Evolutionary conservation across 2,329 filamentous ascomycete species (phyloP).

Genomic region (Gaeumannomyces sp.): DNA sequence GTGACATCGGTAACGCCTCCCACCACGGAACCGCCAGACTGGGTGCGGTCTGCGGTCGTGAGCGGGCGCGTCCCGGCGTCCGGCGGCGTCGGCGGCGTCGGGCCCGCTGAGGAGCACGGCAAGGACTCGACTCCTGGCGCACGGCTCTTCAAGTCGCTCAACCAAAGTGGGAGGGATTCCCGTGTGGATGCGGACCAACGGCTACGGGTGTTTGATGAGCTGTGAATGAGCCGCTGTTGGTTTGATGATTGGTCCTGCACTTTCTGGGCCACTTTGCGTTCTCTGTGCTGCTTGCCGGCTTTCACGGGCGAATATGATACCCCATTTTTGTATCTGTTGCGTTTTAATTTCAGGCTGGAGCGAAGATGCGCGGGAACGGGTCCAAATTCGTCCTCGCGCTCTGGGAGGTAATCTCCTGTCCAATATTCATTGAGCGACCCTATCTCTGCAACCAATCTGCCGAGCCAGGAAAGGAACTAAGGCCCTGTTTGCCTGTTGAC

Average conservation of each 20-base stretch:
- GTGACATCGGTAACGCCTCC: background rate
- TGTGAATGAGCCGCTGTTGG: slow-evolving; percentile 25
- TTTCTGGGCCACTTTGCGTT: background rate
- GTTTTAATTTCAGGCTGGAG: background rate
- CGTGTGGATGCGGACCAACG: slow-evolving; percentile 27
- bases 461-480: too few species aligned
- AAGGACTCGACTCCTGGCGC: background rate
- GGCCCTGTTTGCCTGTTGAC: background rate
- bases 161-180: slow-evolving; percentile 9
- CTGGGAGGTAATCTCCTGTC: background rate
- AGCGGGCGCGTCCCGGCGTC: background rate
- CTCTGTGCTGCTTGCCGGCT: background rate
- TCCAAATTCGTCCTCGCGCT: background rate
- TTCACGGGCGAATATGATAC: slow-evolving; percentile 3
- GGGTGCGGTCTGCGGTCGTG: slow-evolving; percentile 2
- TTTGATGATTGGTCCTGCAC: background rate
- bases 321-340: slow-evolving; percentile 3
- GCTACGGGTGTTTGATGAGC: slow-evolving; percentile 40
- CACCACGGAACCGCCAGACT: background rate
- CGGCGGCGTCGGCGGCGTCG: background rate
- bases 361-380: background rate
- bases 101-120: background rate
- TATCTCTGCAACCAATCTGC: background rate
- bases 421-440: background rate
- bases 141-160: slow-evolving; percentile 1